Conservation (phyloP, 23 red algal genomes). For the Chondrus crispus region DNA sequence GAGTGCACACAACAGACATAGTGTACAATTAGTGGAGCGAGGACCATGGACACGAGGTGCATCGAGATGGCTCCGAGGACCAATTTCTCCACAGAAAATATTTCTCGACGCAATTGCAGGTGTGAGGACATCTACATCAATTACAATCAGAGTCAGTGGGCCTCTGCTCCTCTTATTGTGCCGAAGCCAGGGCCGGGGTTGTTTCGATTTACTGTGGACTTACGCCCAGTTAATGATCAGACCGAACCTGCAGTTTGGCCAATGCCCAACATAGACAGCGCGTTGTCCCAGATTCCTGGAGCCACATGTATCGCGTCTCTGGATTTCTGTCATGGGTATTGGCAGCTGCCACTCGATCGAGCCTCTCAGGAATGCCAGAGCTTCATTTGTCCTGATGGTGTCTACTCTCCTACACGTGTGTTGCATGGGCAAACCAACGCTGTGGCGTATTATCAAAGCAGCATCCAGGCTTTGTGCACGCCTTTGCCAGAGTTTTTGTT, state of each 20-base stretch:
- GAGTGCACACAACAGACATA: too few relatives aligned
- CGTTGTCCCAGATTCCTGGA: neutral
- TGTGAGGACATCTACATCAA: too few relatives aligned
- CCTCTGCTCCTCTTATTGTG: conserved; percentile 11
- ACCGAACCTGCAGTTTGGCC: neutral
- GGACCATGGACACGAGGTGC: too few relatives aligned
- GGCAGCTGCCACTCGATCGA: neutral
- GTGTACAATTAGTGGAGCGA: too few relatives aligned
- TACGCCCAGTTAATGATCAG: neutral
- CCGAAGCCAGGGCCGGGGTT: neutral
- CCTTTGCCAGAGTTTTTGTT: neutral
- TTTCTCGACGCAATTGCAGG: too few relatives aligned
- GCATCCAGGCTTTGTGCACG: neutral
- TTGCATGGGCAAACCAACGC: neutral
- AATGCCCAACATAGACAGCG: neutral
- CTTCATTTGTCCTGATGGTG: conserved; percentile 6
- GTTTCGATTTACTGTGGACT: conserved; percentile 17
- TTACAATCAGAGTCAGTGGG: neutral
- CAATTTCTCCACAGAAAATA: too few relatives aligned
- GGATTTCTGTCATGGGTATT: neutral
- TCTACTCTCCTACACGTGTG: conserved; percentile 28
- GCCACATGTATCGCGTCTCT: neutral
- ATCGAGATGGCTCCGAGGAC: too few relatives aligned
- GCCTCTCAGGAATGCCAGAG: neutral
- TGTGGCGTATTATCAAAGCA: neutral